Conservation (phyloP, 192 early-diverging fungal genomes). For the Entomortierella beljakovae region DNA sequence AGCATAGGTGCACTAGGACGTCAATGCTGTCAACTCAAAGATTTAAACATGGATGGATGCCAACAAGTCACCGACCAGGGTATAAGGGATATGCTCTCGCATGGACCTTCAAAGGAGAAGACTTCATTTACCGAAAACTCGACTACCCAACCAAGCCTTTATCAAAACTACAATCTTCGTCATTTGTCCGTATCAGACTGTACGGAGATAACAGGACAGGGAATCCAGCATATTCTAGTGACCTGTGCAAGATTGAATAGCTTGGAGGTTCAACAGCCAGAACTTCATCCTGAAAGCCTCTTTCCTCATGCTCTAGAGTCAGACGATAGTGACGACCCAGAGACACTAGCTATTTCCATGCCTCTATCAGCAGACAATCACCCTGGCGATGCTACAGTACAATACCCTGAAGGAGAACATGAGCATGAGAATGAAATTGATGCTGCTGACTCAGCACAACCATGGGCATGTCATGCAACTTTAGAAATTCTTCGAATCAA, state of each 20-base stretch:
- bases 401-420: slow-evolving; percentile 13
- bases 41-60: slow-evolving; percentile 35
- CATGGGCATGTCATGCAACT: slow-evolving; percentile 32
- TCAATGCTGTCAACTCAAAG: slow-evolving; percentile 6
- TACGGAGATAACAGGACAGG: slow-evolving; percentile 45
- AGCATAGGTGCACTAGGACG: slow-evolving; percentile 27
- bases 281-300: slow-evolving; percentile 45
- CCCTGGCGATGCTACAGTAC: not conserved
- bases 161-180: slow-evolving; percentile 25
- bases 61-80: slow-evolving; percentile 48
- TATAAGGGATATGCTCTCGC: slow-evolving; percentile 31
- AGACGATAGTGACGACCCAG: slow-evolving; percentile 19
- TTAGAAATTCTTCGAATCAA: slow-evolving; percentile 39
- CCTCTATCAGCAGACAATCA: not conserved
- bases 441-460: not conserved
- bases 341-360: not conserved
- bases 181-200: slow-evolving; percentile 27
- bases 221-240: slow-evolving; percentile 37
- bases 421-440: not conserved
- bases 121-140: not conserved
- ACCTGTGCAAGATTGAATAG: slow-evolving; percentile 35
- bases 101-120: slow-evolving; percentile 4
- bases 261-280: slow-evolving; percentile 46
- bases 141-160: not conserved
- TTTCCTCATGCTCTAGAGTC: slow-evolving; percentile 40